Conservation (phyloP, 2,329 filamentous ascomycete species). For the Graphiopsis chlorocephala region DNA sequence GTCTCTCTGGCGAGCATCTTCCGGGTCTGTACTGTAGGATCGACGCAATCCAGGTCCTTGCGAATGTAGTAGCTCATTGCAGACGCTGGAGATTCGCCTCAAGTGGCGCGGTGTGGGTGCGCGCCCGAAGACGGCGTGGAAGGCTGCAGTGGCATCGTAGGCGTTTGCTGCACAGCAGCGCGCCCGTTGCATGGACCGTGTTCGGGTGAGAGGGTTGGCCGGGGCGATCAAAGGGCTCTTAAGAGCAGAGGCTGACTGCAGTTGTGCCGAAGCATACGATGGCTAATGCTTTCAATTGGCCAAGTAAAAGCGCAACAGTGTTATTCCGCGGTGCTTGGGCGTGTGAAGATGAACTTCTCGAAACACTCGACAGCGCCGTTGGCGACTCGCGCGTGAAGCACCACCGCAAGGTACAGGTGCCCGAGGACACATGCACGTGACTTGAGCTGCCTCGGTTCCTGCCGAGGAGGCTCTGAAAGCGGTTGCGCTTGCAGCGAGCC, state of each 20-base stretch:
- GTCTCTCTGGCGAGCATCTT: background rate
- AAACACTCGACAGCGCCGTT: background rate
- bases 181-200: background rate
- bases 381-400: background rate
- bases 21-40: background rate
- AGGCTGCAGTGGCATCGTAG: slow-evolving; percentile 1
- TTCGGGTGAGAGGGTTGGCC: background rate
- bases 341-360: background rate
- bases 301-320: background rate
- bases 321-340: background rate
- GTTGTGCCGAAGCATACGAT: background rate
- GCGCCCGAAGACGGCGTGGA: background rate
- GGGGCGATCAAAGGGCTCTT: background rate
- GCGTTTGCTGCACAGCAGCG: slow-evolving; percentile 10
- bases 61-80: background rate
- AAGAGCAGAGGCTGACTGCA: background rate
- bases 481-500: background rate
- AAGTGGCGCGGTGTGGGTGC: background rate
- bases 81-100: background rate
- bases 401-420: no score
- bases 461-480: background rate
- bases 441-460: background rate
- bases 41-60: background rate
- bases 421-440: background rate
- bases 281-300: background rate